Evolutionary conservation across 1,284 basidiomycete species (phyloP).

Genomic region (Rhodotorula sp.): DNA sequence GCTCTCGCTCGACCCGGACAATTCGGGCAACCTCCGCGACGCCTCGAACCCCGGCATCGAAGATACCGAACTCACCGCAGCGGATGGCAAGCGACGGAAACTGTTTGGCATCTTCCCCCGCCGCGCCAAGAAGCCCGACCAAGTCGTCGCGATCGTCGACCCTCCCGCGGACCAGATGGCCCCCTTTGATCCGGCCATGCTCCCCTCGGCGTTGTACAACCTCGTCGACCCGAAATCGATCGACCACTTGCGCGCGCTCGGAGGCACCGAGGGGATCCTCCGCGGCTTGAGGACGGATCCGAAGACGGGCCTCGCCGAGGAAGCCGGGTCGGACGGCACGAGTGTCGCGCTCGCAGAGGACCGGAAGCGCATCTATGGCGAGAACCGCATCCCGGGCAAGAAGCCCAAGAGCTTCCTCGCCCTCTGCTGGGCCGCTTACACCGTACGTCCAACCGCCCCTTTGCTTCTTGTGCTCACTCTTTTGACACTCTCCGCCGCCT

Average conservation of each 20-base stretch:
- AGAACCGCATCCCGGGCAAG: slow-evolving; percentile 76
- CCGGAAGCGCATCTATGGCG: slow-evolving; percentile 73
- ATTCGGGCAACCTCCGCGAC: slow-evolving; percentile 8
- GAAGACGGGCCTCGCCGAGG: slow-evolving; percentile 27
- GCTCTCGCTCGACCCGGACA: slow-evolving; percentile 7
- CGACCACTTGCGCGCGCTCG: slow-evolving; percentile 66
- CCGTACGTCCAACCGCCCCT: slow-evolving; percentile 13
- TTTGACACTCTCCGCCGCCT: not conserved
- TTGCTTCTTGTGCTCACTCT: not conserved
- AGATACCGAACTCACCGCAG: not conserved
- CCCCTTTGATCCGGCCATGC: slow-evolving; percentile 58
- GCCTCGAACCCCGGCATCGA: slow-evolving; percentile 1
- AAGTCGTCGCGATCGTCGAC: slow-evolving; percentile 55
- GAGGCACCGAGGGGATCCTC: slow-evolving; percentile 70
- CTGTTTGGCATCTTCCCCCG: slow-evolving; percentile 27
- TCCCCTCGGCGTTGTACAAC: slow-evolving; percentile 73
- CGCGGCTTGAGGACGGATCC: slow-evolving; percentile 57
- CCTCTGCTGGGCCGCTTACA: slow-evolving; percentile 88
- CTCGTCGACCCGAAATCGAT: slow-evolving; percentile 85
- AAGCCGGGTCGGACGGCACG: slow-evolving; percentile 49
- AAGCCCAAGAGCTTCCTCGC: slow-evolving; percentile 74
- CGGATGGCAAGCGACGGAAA: slow-evolving; percentile 9
- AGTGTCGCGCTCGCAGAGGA: slow-evolving; percentile 55
- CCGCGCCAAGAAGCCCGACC: slow-evolving; percentile 14
- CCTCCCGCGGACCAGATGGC: slow-evolving; percentile 57